Evolutionary conservation across 352 stramenopile species (phyloP), one percentile per base, ranked within the genome.

Genomic region (Globisporangium echinulatum): DNA sequence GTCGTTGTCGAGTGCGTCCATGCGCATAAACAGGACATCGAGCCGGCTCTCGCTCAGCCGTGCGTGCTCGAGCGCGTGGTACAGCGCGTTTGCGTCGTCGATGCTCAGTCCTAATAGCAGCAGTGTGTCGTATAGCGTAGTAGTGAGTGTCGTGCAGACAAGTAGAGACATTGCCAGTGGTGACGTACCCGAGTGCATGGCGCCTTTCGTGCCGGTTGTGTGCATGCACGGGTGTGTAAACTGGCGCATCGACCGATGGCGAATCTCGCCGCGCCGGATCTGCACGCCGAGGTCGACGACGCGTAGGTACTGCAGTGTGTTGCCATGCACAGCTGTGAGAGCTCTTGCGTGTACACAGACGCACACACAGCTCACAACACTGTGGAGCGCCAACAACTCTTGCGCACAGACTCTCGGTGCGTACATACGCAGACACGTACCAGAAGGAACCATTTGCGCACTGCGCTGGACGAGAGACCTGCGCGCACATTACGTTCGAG

Each of bases 221-320:
- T 90, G 81, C 71, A 81, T 77, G 51, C 81, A 88, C 5, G 67
- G 58, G 58, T 78, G 77, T 38, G 38, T 49, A 44, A 81, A 70
- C 3, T 49, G 33, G 19, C 69, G 56, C 7, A 42, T 38, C 3
- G 77, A 76, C 2, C 72, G 68, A 56, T 92, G 83, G 37, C 83
- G 77, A 51, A 86, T 68, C 63, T 93, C 83, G 5, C 81, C 83
- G 9, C 83, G 79, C n/a, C 83, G 81, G 47, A 91, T 78, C 66
- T 90, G 68, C 5, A 93, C 69, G 7, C 69, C 72, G 5, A 91
- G 36, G 43, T 93, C 83, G 39, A 84, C 63, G 40, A 87, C 66
- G 13, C 81, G 81, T 25, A 93, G 56, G 56, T 88, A 93, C 80
- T 87, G 51, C 7, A 50, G n/a, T 13, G 2, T 33, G 33, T 37